Conservation (phyloP, 2,329 filamentous ascomycete genomes). For the Verticillium nubilum region DNA sequence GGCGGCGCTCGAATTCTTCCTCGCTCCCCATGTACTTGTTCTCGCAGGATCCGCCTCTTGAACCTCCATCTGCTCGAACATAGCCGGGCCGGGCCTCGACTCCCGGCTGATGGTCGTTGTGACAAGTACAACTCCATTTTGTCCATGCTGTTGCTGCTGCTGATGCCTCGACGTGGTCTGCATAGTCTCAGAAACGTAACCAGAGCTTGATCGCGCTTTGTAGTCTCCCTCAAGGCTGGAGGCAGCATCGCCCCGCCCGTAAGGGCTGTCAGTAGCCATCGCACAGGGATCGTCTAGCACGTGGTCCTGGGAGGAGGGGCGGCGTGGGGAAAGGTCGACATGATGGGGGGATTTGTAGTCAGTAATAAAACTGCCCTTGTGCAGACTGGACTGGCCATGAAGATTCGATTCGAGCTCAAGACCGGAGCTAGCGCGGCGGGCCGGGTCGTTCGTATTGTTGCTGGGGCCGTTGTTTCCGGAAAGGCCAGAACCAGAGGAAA, state of each 20-base stretch:
- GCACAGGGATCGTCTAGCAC: conserved; percentile 17
- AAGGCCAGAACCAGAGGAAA: conserved; percentile 3
- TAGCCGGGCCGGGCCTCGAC: conserved; percentile 15
- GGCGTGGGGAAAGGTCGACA: conserved; percentile 5
- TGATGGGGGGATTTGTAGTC: conserved; percentile 1
- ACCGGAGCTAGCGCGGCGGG: conserved; percentile 3
- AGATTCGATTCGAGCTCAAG: background rate
- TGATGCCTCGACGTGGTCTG: background rate
- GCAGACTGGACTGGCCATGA: background rate
- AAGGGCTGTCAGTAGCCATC: conserved; percentile 11
- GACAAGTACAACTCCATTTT: conserved; percentile 20
- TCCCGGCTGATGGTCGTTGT: conserved; percentile 32
- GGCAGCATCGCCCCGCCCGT: background rate
- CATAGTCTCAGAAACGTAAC: background rate
- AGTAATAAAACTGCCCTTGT: background rate
- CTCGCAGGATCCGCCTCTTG: conserved; percentile 2
- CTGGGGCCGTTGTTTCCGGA: conserved; percentile 3
- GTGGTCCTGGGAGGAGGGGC: conserved; percentile 15
- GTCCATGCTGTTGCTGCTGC: background rate
- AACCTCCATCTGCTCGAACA: conserved; percentile 3
- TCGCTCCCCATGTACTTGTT: background rate
- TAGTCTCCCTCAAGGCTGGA: background rate
- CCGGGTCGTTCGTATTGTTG: conserved; percentile 6
- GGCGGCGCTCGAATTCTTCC: background rate
- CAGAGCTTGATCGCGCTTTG: background rate